Evolutionary conservation across 2,329 filamentous ascomycete species (phyloP).

Genomic region (Colletotrichum brevisporum): DNA sequence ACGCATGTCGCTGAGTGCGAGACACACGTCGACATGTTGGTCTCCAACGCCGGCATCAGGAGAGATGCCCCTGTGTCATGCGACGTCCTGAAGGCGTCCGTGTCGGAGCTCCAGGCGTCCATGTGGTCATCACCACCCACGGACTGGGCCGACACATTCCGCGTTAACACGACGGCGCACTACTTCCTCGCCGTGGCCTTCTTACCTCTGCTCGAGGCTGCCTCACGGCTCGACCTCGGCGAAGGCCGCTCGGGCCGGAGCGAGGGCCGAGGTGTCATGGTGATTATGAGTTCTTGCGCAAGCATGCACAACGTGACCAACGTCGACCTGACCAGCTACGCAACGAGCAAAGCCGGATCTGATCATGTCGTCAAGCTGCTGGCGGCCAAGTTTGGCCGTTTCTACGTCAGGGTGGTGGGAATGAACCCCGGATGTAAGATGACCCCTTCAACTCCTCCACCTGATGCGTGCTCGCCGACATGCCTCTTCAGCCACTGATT

Average conservation of each 20-base stretch:
- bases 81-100: conserved; percentile 57
- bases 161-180: conserved; percentile 63
- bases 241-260: conserved; percentile 43
- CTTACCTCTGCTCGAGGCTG: conserved; percentile 58
- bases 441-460: too few relatives aligned
- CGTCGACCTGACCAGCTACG: conserved; percentile 66
- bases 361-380: conserved; percentile 65
- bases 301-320: conserved; percentile 68
- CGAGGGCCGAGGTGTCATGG: conserved; percentile 59
- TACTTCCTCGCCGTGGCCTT: conserved; percentile 64
- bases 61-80: conserved; percentile 53
- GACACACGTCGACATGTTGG: neutral
- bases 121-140: conserved; percentile 60
- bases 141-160: conserved; percentile 62
- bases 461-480: too few relatives aligned
- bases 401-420: conserved; percentile 50
- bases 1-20: neutral
- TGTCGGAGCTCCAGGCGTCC: conserved; percentile 59
- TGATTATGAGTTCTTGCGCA: conserved; percentile 66
- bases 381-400: conserved; percentile 60
- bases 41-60: conserved; percentile 17
- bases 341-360: conserved; percentile 64
- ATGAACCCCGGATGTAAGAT: conserved; percentile 52
- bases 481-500: too few relatives aligned
- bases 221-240: conserved; percentile 51